Conservation (phyloP, 2,329 filamentous ascomycete species). For the Fusarium sp. region DNA sequence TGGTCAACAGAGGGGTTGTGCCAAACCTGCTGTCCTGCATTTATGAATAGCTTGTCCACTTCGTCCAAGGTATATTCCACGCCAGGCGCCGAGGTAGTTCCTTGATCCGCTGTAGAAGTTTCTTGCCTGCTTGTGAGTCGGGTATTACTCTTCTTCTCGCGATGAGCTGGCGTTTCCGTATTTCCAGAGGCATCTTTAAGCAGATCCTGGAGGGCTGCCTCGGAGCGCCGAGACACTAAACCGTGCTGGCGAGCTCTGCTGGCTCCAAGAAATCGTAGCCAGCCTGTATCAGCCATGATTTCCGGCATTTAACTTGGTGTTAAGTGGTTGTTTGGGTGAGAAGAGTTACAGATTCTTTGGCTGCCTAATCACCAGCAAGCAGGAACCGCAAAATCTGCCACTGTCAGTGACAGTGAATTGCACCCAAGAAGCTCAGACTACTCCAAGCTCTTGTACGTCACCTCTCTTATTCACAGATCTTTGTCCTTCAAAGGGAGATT, state of each 20-base stretch:
- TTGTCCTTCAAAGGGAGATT: neutral
- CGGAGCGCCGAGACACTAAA: constrained; percentile 36
- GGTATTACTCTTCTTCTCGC: constrained; percentile 6
- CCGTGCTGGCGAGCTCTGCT: constrained; percentile 37
- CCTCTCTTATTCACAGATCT: neutral
- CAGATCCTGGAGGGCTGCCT: constrained; percentile 32
- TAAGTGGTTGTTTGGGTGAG: neutral
- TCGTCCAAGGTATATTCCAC: constrained; percentile 9
- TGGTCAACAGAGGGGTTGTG: constrained; percentile 57
- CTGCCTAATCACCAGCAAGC: neutral
- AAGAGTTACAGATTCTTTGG: neutral
- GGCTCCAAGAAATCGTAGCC: constrained; percentile 42
- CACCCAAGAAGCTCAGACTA: neutral
- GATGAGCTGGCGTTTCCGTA: neutral
- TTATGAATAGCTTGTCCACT: constrained; percentile 30
- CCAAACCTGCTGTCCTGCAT: constrained; percentile 44
- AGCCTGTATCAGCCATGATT: constrained; percentile 38
- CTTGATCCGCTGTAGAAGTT: neutral
- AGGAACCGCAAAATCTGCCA: neutral
- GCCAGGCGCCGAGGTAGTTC: neutral
- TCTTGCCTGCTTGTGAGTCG: constrained; percentile 33
- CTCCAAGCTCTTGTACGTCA: neutral
- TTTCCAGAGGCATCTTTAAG: constrained; percentile 8
- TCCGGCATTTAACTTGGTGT: neutral
- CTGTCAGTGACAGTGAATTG: neutral